phyloP scores from a whole-genome alignment of 805 yeast species.

The Candida germanica region DNA sequence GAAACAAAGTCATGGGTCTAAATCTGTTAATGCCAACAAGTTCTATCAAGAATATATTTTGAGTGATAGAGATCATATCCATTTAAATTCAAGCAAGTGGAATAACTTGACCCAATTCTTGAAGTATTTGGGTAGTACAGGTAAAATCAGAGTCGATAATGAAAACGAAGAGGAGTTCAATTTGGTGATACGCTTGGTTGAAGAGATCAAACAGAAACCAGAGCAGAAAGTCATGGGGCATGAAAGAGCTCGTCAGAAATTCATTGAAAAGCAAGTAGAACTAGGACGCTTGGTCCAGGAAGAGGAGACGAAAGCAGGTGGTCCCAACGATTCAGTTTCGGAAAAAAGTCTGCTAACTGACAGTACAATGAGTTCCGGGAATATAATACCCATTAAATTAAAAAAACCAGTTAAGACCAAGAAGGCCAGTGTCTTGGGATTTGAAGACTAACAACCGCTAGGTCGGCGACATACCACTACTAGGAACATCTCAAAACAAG shows the following conservation, averaged over 20 bases:
- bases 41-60: conserved; percentile 86
- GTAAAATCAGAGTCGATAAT: conserved; percentile 50
- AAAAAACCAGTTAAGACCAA: conserved; percentile 3
- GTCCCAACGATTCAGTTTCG: background rate
- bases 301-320: background rate
- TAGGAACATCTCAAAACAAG: no score
- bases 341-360: background rate
- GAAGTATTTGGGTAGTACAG: conserved; percentile 53
- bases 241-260: conserved; percentile 5
- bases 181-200: conserved; percentile 31
- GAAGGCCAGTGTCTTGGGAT: conserved; percentile 4
- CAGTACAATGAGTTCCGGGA: background rate
- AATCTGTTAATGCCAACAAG: conserved; percentile 72
- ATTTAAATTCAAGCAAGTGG: conserved; percentile 89
- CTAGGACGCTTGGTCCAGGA: conserved; percentile 27
- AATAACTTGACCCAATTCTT: conserved; percentile 65
- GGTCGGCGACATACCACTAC: no score
- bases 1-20: conserved; percentile 74
- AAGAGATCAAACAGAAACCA: conserved; percentile 6
- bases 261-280: conserved; percentile 52
- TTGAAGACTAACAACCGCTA: no score
- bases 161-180: conserved; percentile 24
- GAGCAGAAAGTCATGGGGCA: conserved; percentile 4
- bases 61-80: conserved; percentile 76
- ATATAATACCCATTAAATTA: conserved; percentile 3